Evolutionary conservation across 1,139 yeast species (phyloP), one percentile per base, ranked within the genome.

Genomic region (Scheffersomyces lignicola): DNA sequence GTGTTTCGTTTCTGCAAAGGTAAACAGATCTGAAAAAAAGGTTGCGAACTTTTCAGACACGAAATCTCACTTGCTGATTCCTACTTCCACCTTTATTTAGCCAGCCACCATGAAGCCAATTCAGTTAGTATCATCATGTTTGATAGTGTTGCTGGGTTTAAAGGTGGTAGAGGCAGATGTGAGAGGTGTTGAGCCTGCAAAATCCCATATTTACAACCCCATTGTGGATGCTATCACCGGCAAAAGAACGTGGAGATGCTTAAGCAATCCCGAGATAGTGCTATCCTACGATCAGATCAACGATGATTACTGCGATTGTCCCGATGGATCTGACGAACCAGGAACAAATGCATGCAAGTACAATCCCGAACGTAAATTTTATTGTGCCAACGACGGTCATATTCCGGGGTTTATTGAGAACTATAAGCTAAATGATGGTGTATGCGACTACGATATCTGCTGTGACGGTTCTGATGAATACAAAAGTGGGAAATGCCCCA

Each of bases 321-420:
- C 97, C 0, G 98, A 92, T 60, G 98, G 98, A 0, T 82, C 94
- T 3, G 98, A 92, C 58, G 98, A 92, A 56, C 97, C 97, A 0
- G 97, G 97, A 0, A 92, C 97, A 1, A 70, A 84, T 35, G 97
- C 97, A 0, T 92, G 97, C 56, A 64, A 61, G 1, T 52, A 42
- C 34, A 47, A 47, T 5, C 43, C 62, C 1, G 66, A 69, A 10
- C 70, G 72, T 10, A 43, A 45, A 33, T 92, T 89, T 51, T 89
- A 79, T 58, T 92, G 98, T 61, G 75, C 63, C 16, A 94, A 94
- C 51, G 65, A 70, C 33, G 96, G 96, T 2, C 86, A 80, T 48
- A 52, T 65, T 11, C 76, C 83, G 2, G 63, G 64, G 29, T 78
- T 65, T 42, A 69, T 85, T 24, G 80, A 82, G 10, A 69, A 80